These are phyloP conservation scores for Scenedesmus sp. DNA, from an alignment of 163 green algal species.

Conservation along the genomic window DNA sequence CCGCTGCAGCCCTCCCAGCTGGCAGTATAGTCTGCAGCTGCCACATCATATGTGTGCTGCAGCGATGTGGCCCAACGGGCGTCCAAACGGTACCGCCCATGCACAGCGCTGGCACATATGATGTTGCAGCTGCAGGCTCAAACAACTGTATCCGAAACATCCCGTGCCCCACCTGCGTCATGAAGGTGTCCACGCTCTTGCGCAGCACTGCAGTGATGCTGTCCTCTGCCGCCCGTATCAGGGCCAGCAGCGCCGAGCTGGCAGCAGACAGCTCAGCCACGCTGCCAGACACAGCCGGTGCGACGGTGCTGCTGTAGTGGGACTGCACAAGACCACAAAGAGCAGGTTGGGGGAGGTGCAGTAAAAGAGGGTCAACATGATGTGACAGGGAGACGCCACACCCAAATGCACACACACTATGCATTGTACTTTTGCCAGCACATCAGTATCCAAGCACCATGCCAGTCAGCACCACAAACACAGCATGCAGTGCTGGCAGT, in stretches of 20 bases:
- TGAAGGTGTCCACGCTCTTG: slow-evolving; percentile 52
- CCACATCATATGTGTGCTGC: too few species aligned
- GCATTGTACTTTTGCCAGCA: too few species aligned
- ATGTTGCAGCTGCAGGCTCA: not conserved
- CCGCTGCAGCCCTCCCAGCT: too few species aligned
- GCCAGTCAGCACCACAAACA: too few species aligned
- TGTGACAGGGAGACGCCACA: not conserved
- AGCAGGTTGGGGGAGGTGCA: not conserved
- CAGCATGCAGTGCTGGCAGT: too few species aligned
- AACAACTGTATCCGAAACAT: not conserved
- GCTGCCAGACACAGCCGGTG: slow-evolving; percentile 39
- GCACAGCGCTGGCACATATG: not conserved
- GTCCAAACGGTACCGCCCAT: too few species aligned
- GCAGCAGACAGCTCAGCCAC: slow-evolving; percentile 61
- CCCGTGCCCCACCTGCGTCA: slow-evolving; percentile 26
- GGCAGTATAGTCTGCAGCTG: too few species aligned
- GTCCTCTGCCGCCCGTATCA: slow-evolving; percentile 69
- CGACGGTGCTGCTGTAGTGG: slow-evolving; percentile 53
- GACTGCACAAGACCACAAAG: slow-evolving; percentile 11
- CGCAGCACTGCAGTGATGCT: slow-evolving; percentile 66
- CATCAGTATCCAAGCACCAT: too few species aligned
- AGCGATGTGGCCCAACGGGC: too few species aligned
- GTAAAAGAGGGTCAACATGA: not conserved
- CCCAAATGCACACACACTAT: too few species aligned
- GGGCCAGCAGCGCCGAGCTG: slow-evolving; percentile 61